Evolutionary conservation across 306 rosid species (phyloP).

Genomic region (Glycine tomentella): DNA sequence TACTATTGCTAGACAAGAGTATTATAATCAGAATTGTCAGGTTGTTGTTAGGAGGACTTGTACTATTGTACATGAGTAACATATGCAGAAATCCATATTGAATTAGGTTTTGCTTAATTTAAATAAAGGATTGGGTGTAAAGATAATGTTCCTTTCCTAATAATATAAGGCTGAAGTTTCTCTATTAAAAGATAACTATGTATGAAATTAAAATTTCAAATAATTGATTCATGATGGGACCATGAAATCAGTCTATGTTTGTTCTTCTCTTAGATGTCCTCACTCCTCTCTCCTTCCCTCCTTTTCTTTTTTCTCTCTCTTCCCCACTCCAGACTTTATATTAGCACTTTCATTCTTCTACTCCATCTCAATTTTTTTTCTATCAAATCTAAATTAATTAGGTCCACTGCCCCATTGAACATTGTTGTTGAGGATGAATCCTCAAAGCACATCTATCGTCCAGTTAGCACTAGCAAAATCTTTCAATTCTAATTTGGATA

Average conservation of each 20-base stretch:
- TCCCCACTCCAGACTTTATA: neutral
- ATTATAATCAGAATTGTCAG: neutral
- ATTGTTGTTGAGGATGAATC: conserved; percentile 1
- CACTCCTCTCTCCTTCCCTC: neutral
- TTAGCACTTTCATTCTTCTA: neutral
- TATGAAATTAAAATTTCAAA: conserved; percentile 28
- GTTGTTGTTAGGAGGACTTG: neutral
- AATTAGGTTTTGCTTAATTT: neutral
- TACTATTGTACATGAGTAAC: neutral
- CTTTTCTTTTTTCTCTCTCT: neutral
- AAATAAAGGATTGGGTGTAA: conserved; percentile 12
- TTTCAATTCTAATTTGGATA: conserved; percentile 6
- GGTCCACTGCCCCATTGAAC: neutral
- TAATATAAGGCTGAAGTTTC: neutral
- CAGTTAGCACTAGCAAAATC: conserved; percentile 4
- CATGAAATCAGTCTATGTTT: conserved; percentile 22
- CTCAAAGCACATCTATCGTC: neutral
- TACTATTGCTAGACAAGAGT: conserved; percentile 20
- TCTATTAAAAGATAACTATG: neutral
- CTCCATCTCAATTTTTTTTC: neutral
- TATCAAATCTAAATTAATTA: conserved; percentile 13
- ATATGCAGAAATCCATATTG: conserved; percentile 14
- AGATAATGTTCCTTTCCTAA: conserved; percentile 24
- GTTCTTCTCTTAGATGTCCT: neutral
- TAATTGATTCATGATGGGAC: conserved; percentile 37